Conservation (phyloP, 306 rosid species). For the Mimosa bimucronata region DNA sequence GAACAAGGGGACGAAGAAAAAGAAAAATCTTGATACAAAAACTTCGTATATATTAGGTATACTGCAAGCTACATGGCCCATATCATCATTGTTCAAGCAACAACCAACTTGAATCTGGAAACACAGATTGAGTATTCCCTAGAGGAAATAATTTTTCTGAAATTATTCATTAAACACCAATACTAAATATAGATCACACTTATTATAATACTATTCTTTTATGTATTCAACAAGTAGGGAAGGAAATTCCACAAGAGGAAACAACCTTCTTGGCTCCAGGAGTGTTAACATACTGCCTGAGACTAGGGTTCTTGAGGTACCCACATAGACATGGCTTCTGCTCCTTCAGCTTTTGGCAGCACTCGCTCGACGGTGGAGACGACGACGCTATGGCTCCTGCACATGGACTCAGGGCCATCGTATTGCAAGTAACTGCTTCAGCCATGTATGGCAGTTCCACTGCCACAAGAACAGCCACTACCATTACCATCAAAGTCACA, state of each 20-base stretch:
- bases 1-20: background rate
- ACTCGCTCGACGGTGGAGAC: constrained; percentile 40
- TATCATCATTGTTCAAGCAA: background rate
- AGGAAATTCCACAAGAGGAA: constrained; percentile 47
- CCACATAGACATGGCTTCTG: constrained; percentile 68
- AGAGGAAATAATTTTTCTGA: background rate
- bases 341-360: constrained; percentile 57
- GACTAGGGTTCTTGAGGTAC: constrained; percentile 54
- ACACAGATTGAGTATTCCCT: background rate
- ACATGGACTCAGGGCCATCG: constrained; percentile 47
- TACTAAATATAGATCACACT: background rate
- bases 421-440: constrained; percentile 51
- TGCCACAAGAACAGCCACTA: constrained; percentile 18
- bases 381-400: constrained; percentile 29
- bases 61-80: background rate
- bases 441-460: constrained; percentile 8
- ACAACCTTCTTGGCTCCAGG: constrained; percentile 54
- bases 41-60: background rate
- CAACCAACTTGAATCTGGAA: background rate
- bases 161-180: constrained; percentile 5
- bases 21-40: background rate
- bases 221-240: constrained; percentile 42
- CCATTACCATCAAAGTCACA: constrained; percentile 33
- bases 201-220: background rate
- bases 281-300: constrained; percentile 44